Evolutionary conservation across 2,329 filamentous ascomycete species (phyloP).

Genomic region (Fusarium drepaniforme): DNA sequence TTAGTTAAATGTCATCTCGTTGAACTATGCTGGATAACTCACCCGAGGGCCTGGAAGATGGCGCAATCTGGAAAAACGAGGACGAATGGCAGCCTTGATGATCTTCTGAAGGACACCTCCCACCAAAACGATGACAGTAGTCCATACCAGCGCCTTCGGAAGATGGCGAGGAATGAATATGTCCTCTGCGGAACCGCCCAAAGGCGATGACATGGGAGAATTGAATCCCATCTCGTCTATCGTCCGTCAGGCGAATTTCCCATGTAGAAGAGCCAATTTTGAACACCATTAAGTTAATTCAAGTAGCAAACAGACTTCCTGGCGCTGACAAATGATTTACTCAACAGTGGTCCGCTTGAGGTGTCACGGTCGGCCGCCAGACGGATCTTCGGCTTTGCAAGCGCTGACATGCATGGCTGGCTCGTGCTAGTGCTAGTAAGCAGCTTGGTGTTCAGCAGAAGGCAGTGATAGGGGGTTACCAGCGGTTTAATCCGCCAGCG

Average conservation of each 20-base stretch:
- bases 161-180: background rate
- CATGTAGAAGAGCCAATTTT: background rate
- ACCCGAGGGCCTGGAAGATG: constrained; percentile 19
- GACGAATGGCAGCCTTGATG: background rate
- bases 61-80: background rate
- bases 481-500: background rate
- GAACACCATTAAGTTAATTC: background rate
- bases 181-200: background rate
- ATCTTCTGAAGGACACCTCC: background rate
- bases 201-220: background rate
- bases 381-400: background rate
- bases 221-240: background rate
- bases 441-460: background rate
- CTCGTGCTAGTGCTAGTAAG: background rate
- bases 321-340: background rate
- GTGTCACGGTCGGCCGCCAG: background rate
- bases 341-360: background rate
- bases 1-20: background rate
- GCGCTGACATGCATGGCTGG: background rate
- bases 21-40: background rate
- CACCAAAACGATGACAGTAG: background rate
- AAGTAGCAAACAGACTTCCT: background rate
- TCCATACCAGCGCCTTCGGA: background rate
- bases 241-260: background rate
- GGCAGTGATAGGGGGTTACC: background rate